Percentiles rank a stretch among this genome's conserved stretches.
Conservation (phyloP, 1,284 basidiomycete genomes). For the Retiboletus flavoniger region DNA sequence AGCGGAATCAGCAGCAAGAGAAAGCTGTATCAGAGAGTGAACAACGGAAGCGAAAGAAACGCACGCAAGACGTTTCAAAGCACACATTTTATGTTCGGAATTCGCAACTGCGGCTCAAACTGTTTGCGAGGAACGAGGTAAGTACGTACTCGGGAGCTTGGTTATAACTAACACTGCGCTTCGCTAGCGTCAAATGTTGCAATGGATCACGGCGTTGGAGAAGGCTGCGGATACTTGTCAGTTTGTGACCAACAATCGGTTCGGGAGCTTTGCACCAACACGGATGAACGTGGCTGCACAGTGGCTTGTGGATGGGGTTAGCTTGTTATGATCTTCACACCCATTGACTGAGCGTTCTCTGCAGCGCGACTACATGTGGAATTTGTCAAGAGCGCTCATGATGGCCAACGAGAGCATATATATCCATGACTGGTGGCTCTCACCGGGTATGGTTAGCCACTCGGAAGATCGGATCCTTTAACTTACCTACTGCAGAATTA, state of each 20-base stretch:
- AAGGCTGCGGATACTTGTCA: constrained; percentile 76
- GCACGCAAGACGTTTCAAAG: constrained; percentile 65
- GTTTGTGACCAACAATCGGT: constrained; percentile 82
- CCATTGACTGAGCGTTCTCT: not conserved
- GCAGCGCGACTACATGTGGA: constrained; percentile 96
- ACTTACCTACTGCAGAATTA: constrained; percentile 54
- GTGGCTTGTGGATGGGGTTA: constrained; percentile 97
- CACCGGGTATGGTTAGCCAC: constrained; percentile 55
- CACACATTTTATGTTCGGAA: constrained; percentile 96
- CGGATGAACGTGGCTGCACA: constrained; percentile 92
- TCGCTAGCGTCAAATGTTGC: constrained; percentile 87
- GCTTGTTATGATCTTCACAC: constrained; percentile 27
- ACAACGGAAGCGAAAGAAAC: constrained; percentile 44
- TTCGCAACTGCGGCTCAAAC: constrained; percentile 85
- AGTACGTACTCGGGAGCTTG: not conserved
- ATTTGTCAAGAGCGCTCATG: constrained; percentile 89
- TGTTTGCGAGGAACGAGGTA: constrained; percentile 88
- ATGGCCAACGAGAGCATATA: constrained; percentile 89
- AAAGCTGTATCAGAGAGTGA: constrained; percentile 29
- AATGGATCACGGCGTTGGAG: constrained; percentile 94
- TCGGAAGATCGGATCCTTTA: not conserved
- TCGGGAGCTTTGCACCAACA: constrained; percentile 94
- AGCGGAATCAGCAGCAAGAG: constrained; percentile 24
- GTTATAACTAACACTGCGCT: constrained; percentile 2
- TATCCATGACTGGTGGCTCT: constrained; percentile 97